Base-by-base conservation (phyloP, 2,329 filamentous ascomycete genomes). In the Aspergillus brunneoviolaceus region DNA sequence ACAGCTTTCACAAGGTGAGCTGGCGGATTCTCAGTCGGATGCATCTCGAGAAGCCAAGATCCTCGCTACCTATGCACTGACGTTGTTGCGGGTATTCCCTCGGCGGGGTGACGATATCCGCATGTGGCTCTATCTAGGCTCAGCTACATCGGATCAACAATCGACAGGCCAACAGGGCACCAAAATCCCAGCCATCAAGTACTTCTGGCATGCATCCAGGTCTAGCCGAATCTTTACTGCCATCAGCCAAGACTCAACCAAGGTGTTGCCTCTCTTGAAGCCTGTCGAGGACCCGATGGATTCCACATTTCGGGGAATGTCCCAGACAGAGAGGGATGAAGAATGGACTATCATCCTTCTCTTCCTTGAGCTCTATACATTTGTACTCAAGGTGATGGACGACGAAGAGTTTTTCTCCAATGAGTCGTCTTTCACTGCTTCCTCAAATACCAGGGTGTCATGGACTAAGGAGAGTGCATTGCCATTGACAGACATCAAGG, bases 311-410 rank as follows among this genome's bases (percentile, higher is more conserved):
- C 54, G 58, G 56, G 57, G 57, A 59, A 61, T 67, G 39, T 50
- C 73, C 35, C 70, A 75, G 72, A 57, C 69, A 66, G 64, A 81
- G 72, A 75, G 81, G 76, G 77, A 82, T 27, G 84, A 88, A 66
- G 92, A 98, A 71, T 99, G 95, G 95, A 88, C 89, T 19, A 88
- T 95, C 1, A 86, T 96, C 48, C 81, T 98, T 0, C 83, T 99
- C 0, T 98, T 99, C 71, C 82, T 99, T 5, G 95, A 99, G 69
- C 84, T 99, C 0, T 99, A 97, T 72, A 92, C 90, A 2, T 98
- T 98, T 72, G 87, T 97, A 2, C 80, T 98, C 12, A 90, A 95
- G 67, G 86, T 98, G 35, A 96, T 94, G 73, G 95, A 99, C 67
- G 95, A 99, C 64, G 94, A 98, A 66, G 95, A 99, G 68, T 99